phyloP scores from a whole-genome alignment of 306 rosid genomes.

The Corylus heterophylla region DNA sequence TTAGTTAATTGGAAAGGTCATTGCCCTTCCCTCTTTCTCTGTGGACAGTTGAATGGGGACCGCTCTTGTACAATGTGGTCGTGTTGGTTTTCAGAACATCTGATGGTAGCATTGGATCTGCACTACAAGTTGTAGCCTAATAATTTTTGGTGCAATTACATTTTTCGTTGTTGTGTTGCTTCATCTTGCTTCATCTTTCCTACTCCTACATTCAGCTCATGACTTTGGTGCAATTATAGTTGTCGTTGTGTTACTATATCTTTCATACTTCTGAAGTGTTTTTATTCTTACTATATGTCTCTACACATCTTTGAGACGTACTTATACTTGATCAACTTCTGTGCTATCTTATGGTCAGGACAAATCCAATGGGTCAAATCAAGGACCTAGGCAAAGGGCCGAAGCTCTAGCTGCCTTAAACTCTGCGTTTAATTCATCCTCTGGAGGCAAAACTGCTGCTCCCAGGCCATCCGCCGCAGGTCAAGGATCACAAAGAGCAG shows the following conservation, averaged over 20 bases:
- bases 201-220: background rate
- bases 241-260: background rate
- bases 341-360: constrained; percentile 50
- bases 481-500: constrained; percentile 95
- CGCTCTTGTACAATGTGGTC: background rate
- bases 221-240: background rate
- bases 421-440: constrained; percentile 75
- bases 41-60: background rate
- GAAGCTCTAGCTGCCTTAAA: constrained; percentile 95
- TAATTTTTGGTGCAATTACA: background rate
- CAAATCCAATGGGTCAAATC: constrained; percentile 62
- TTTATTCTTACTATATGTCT: background rate
- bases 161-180: background rate
- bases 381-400: constrained; percentile 97
- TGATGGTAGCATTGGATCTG: background rate
- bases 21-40: background rate
- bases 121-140: background rate
- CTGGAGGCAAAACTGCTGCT: constrained; percentile 44
- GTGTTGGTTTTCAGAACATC: background rate
- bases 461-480: constrained; percentile 50
- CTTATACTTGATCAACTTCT: constrained; percentile 18
- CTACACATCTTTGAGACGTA: background rate
- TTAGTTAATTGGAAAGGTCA: background rate
- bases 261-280: background rate
- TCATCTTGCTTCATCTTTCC: background rate